Evolutionary conservation across 306 rosid genomes (phyloP), one percentile per base, ranked within the genome.

Genomic region (Lagenaria siceraria): DNA sequence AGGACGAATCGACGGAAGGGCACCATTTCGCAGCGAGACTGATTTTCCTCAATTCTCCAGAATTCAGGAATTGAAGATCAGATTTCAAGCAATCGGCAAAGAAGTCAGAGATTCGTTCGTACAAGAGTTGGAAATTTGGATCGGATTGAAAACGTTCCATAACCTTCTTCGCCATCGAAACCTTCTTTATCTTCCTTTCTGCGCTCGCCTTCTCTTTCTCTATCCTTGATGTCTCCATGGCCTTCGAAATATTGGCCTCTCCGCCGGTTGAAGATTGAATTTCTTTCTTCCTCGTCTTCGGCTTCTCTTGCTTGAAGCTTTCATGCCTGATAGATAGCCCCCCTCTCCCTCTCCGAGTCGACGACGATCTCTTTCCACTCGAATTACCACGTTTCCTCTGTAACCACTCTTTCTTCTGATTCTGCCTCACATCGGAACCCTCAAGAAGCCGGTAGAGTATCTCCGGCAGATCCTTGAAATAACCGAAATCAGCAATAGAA

Each of bases 11-110:
- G 14, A 92, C 68, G 0, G 92, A 89, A 33, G 97, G 97, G 17
- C 97, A 92, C 97, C 95, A 91, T n/a, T 89, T 89, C 0, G 93
- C 90, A 14, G 97, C 90, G 11, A 92, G 87, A 65, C 88, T 69
- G 38, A 91, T 79, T 70, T 83, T 84, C 2, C 22, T 61, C 1
- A 17, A 2, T 18, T 77, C 61, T 31, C 87, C 82, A 0, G 84
- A 51, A 10, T 71, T 85, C 61, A 92, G 51, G 73, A 58, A 77
- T 68, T 83, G 86, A 0, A 86, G 31, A 85, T 92, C 96, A 3
- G 80, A 19, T 76, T 80, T 86, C 85, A 92, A 70, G 21, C 86
- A 85, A 33, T 84, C 79, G 0, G 92, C 88, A 12, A 92, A 92
- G 10, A 82, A 70, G 29, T 90, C 89, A 5, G 96, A 83, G 38